Evolutionary conservation across 2,329 filamentous ascomycete genomes (phyloP).

Genomic region (Aureobasidium sp.): DNA sequence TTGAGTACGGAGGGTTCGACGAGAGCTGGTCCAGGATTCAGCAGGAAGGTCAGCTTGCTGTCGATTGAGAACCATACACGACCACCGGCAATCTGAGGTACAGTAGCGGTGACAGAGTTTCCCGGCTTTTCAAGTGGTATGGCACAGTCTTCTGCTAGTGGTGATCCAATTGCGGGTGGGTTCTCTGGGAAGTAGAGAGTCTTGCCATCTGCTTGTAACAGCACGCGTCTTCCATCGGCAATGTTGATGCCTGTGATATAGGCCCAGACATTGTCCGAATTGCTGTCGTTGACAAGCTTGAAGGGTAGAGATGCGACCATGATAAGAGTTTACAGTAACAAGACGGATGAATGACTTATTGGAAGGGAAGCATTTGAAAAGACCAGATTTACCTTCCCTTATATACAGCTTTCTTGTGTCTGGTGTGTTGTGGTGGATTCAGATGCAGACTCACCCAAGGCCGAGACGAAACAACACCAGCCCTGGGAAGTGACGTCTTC

Average conservation of each 20-base stretch:
- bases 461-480: conserved; percentile 3
- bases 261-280: conserved; percentile 27
- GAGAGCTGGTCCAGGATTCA: conserved; percentile 31
- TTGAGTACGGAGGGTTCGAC: conserved; percentile 32
- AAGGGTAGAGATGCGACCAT: conserved; percentile 32
- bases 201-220: conserved; percentile 30
- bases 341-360: not conserved
- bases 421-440: not conserved
- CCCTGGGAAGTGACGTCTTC: conserved; percentile 4
- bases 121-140: conserved; percentile 30
- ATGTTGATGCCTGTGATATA: conserved; percentile 33
- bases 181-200: conserved; percentile 30
- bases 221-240: conserved; percentile 27
- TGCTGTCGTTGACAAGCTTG: conserved; percentile 29
- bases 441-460: not conserved
- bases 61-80: conserved; percentile 32
- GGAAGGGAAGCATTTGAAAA: not conserved
- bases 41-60: conserved; percentile 29
- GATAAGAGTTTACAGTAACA: not conserved
- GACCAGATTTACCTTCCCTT: not conserved
- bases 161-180: conserved; percentile 26
- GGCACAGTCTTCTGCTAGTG: conserved; percentile 30
- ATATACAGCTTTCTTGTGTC: conserved; percentile 7
- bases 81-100: conserved; percentile 33
- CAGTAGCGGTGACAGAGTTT: conserved; percentile 27